Conservation (phyloP, 495 filamentous ascomycete genomes). For the Pyrenopolyporus hunteri region DNA sequence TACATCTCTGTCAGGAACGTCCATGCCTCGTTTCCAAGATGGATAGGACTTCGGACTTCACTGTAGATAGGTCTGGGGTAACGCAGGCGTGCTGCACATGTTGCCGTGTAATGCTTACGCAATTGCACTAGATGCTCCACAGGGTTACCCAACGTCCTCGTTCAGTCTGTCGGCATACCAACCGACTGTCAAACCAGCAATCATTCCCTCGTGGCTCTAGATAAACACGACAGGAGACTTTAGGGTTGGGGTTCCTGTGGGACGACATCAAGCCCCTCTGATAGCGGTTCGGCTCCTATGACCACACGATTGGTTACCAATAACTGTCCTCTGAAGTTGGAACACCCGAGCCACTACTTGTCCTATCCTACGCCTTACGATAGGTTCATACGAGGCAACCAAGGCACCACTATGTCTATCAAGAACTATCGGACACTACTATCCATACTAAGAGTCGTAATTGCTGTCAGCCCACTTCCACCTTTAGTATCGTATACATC, state of each 20-base stretch:
- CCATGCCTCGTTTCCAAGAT: not conserved
- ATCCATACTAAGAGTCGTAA: too few species aligned
- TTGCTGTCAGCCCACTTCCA: too few species aligned
- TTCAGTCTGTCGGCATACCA: not conserved
- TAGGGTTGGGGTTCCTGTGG: not conserved
- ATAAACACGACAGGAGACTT: not conserved
- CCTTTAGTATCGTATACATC: too few species aligned
- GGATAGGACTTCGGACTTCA: not conserved
- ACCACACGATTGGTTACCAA: conserved; percentile 4
- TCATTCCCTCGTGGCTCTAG: not conserved
- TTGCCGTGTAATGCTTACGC: not conserved
- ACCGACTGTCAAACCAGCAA: not conserved
- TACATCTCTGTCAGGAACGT: not conserved
- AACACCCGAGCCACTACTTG: not conserved
- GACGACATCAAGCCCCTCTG: not conserved
- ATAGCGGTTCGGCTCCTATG: not conserved
- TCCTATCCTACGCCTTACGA: too few species aligned
- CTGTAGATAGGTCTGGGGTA: conserved; percentile 14
- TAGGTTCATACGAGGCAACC: too few species aligned
- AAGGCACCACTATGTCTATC: too few species aligned
- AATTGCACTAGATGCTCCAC: not conserved
- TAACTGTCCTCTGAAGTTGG: not conserved
- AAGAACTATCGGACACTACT: too few species aligned
- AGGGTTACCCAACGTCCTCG: not conserved
- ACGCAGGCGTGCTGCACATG: not conserved